phyloP scores from a whole-genome alignment of 331 rosid genomes.

The Malus hybrid region DNA sequence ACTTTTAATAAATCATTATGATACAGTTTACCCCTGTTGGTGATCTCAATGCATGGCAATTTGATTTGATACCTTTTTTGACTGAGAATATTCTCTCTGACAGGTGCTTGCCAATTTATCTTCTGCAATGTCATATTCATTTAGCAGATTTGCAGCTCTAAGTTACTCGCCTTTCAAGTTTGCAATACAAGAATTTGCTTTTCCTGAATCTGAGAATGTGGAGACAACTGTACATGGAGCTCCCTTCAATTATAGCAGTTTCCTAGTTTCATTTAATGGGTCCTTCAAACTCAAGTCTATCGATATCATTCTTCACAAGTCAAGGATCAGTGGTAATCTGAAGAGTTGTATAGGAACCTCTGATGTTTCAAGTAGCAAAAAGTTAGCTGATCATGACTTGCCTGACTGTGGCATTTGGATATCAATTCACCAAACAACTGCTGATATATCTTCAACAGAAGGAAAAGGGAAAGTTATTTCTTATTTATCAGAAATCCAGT shows the following conservation, averaged over 20 bases:
- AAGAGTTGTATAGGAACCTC: constrained; percentile 18
- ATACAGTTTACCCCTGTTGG: not conserved
- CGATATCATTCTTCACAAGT: constrained; percentile 57
- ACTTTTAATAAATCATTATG: not conserved
- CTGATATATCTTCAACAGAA: constrained; percentile 47
- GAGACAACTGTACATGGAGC: constrained; percentile 19
- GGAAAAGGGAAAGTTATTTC: constrained; percentile 42
- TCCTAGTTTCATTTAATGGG: constrained; percentile 31
- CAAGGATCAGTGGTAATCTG: constrained; percentile 37
- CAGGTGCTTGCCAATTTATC: constrained; percentile 58
- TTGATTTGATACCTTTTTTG: constrained; percentile 4
- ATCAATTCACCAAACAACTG: constrained; percentile 45
- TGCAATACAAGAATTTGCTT: constrained; percentile 29
- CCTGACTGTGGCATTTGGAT: constrained; percentile 73
- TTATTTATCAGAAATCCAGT: constrained; percentile 41
- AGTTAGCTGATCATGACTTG: constrained; percentile 33
- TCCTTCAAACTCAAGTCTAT: constrained; percentile 41
- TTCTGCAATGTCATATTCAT: constrained; percentile 35
- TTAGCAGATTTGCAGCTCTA: constrained; percentile 25
- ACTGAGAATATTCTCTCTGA: constrained; percentile 23
- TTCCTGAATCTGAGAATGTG: constrained; percentile 27
- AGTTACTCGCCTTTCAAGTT: constrained; percentile 29
- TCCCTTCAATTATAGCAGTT: constrained; percentile 25
- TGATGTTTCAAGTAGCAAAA: constrained; percentile 28
- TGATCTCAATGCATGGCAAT: not conserved